Conservation (phyloP, 2,329 filamentous ascomycete genomes). For the Gnomoniopsis smithogilvyi region DNA sequence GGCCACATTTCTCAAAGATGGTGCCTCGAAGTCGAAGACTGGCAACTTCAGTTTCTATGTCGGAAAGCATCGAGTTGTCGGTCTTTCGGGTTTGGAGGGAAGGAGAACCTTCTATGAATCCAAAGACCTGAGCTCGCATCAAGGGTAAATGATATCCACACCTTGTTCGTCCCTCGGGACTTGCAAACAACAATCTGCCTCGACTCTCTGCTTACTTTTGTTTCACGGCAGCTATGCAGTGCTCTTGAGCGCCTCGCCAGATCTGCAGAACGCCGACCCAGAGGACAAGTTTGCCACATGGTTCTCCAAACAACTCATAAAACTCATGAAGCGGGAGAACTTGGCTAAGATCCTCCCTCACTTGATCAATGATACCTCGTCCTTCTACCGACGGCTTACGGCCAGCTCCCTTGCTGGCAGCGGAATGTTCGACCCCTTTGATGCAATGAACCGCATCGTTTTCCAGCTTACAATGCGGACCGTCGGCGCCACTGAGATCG, state of each 20-base stretch:
- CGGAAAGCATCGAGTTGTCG: conserved; percentile 43
- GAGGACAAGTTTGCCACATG: conserved; percentile 22
- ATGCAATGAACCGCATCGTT: conserved; percentile 48
- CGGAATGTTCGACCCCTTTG: conserved; percentile 48
- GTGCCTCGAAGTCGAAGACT: conserved; percentile 28
- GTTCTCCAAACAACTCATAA: conserved; percentile 29
- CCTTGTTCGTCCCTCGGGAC: no score
- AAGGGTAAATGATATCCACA: conserved; percentile 32
- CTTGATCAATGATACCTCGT: conserved; percentile 39
- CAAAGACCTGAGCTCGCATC: conserved; percentile 37
- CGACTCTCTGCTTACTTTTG: not conserved
- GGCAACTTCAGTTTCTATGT: conserved; percentile 49
- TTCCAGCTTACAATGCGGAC: conserved; percentile 56
- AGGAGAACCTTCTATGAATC: conserved; percentile 45
- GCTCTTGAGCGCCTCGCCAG: conserved; percentile 29
- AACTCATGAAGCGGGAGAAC: conserved; percentile 35
- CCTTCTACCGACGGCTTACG: not conserved
- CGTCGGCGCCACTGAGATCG: conserved; percentile 37
- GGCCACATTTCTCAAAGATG: conserved; percentile 37
- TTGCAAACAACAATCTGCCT: not conserved
- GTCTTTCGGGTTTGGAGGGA: conserved; percentile 37
- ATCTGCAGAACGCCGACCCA: conserved; percentile 13
- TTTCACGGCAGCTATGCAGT: conserved; percentile 26
- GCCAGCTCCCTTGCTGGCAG: no score
- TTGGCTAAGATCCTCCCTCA: conserved; percentile 35